phyloP scores from a whole-genome alignment of 371 early-diverging fungal genomes.

The Mortierella sp. region DNA sequence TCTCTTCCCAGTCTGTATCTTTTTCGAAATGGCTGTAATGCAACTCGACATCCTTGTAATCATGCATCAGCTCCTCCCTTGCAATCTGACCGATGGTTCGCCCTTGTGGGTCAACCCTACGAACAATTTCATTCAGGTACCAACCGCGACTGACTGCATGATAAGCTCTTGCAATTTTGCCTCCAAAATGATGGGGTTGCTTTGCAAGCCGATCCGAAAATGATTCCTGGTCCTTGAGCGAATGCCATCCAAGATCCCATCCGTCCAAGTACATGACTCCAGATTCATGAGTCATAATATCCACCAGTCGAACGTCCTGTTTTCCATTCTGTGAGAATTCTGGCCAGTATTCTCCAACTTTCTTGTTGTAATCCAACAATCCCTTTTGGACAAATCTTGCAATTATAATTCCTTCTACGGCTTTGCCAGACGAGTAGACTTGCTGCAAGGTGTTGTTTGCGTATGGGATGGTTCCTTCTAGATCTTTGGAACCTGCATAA shows the following conservation, averaged over 20 bases:
- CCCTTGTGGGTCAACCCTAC: conserved; percentile 67
- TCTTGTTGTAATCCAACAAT: conserved; percentile 63
- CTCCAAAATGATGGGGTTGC: conserved; percentile 73
- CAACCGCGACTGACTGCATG: conserved; percentile 78
- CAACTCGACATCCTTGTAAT: conserved; percentile 65
- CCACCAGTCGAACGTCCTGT: conserved; percentile 72
- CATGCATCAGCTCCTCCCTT: conserved; percentile 61
- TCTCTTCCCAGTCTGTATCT: conserved; percentile 55
- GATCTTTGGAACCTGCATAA: conserved; percentile 73
- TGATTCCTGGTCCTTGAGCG: conserved; percentile 48
- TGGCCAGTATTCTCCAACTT: conserved; percentile 79
- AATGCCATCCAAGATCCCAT: conserved; percentile 55
- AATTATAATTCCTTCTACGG: conserved; percentile 69
- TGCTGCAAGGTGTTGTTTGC: conserved; percentile 70
- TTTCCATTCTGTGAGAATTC: conserved; percentile 82
- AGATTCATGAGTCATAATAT: conserved; percentile 74
- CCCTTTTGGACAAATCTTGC: conserved; percentile 73
- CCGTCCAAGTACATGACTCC: conserved; percentile 71
- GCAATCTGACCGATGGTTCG: conserved; percentile 70
- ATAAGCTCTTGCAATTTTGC: conserved; percentile 62
- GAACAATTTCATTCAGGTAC: conserved; percentile 78
- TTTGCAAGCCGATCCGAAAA: conserved; percentile 62
- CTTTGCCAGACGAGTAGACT: conserved; percentile 77
- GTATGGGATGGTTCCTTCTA: conserved; percentile 59
- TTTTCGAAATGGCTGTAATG: conserved; percentile 60